Percentiles rank a stretch among this genome's conserved stretches.
Conservation (phyloP, 1,139 yeast species). For the Taiozyma sp. region DNA sequence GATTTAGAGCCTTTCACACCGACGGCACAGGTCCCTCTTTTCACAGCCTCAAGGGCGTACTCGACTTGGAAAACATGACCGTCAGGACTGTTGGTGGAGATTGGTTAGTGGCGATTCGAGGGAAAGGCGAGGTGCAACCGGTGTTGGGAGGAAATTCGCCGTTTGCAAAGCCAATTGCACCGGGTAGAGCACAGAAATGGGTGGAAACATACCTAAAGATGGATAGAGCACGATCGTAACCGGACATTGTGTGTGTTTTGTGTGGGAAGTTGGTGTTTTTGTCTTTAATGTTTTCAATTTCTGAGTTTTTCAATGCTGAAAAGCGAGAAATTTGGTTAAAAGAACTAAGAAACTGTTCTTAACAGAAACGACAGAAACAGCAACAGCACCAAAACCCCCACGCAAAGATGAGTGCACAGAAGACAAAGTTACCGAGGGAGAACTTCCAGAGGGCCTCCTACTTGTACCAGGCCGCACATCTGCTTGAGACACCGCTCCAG, state of each 20-base stretch:
- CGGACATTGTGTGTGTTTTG: conserved; percentile 63
- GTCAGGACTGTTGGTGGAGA: conserved; percentile 62
- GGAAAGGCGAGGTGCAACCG: not conserved
- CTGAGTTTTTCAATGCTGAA: not conserved
- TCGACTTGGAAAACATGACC: conserved; percentile 99
- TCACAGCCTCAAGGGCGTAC: conserved; percentile 96
- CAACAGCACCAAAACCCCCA: not conserved
- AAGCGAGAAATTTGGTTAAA: not conserved
- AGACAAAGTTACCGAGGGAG: not conserved
- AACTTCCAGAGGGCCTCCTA: conserved; percentile 44
- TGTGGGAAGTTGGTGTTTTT: not conserved
- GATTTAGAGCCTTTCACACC: conserved; percentile 89
- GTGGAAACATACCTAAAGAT: conserved; percentile 76
- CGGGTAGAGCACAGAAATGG: not conserved
- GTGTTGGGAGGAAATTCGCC: not conserved
- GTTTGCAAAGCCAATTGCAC: not conserved
- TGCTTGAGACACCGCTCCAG: conserved; percentile 31
- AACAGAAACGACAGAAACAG: not conserved
- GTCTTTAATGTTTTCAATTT: not conserved
- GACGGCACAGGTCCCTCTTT: conserved; percentile 97
- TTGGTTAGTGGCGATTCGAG: conserved; percentile 16
- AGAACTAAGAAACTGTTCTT: not conserved
- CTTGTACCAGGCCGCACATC: conserved; percentile 42
- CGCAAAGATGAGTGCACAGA: not conserved
- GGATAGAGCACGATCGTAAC: conserved; percentile 98